Base-by-base conservation (phyloP, 805 yeast species). In the Hanseniaspora valbyensis region DNA sequence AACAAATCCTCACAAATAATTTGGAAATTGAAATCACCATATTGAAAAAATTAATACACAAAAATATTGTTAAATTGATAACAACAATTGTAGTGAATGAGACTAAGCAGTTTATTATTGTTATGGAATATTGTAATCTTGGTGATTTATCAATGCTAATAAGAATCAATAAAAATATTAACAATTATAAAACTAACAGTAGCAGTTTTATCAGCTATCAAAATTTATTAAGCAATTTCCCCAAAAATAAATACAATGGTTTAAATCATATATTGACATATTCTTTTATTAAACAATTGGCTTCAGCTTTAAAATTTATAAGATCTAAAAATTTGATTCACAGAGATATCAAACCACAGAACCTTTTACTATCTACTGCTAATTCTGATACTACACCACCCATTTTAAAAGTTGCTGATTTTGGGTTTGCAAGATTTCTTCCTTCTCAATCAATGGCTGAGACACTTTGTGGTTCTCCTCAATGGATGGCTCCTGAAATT, bases 401-500 rank as follows among this genome's bases (percentile, higher is more conserved):
- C 1, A 75, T 89, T 9, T 72, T 92, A 55, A 90, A 90, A 65
- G 80, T 92, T 54, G 98, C 98, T 12, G 98, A 92, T 68, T 92
- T 92, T 66, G 98, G 98, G 0, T 92, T 92, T 69, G 98, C 98
- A 4, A 74, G 97, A 54, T 85, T 89, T 61, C 72, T 92, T 59
- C 98, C 98, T 6, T 80, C 84, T 44, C 83, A 96, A 1, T 81
- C 95, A 1, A 73, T 92, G 77, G 97, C 97, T 1, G 98, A 92
- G 63, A 92, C 98, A 1, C 70, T 92, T 57, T 92, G 98, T 72
- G 98, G 98, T 1, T 86, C 95, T 10, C 98, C 98, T 2, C 73
- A 92, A 40, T 92, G 92, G 66, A 92, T 92, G 98, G 98, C 98
- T 0, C 98, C 98, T 0, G 98, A 92, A 67, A 92, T 92, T 43